Evolutionary conservation across 2,329 filamentous ascomycete species (phyloP).

Genomic region (Kalmusia sp.): DNA sequence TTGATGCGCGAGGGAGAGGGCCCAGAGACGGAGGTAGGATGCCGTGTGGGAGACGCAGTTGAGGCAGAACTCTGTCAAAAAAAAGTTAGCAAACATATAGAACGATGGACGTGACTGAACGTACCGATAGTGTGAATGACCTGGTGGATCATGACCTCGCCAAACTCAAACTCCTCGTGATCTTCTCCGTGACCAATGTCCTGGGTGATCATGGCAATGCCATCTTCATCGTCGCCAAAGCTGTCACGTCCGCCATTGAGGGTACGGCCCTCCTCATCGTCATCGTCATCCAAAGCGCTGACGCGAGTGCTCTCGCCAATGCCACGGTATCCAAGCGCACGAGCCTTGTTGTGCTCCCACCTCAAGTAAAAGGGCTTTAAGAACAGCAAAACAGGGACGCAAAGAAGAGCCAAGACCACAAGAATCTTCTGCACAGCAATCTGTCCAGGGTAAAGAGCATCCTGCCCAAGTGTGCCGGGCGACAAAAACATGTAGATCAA

Average conservation of each 20-base stretch:
- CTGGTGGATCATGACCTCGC: constrained; percentile 98
- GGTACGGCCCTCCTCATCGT: constrained; percentile 67
- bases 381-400: constrained; percentile 91
- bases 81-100: constrained; percentile 35
- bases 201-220: constrained; percentile 86
- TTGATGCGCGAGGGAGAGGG: constrained; percentile 94
- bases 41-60: constrained; percentile 99
- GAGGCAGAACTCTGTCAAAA: constrained; percentile 84
- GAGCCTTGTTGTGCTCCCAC: constrained; percentile 89
- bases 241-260: constrained; percentile 69
- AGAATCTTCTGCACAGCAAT: constrained; percentile 76
- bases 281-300: constrained; percentile 88
- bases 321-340: constrained; percentile 87
- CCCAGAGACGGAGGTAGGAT: constrained; percentile 98
- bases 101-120: constrained; percentile 41
- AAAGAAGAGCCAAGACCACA: constrained; percentile 79
- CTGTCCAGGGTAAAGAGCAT: constrained; percentile 79
- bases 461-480: constrained; percentile 76
- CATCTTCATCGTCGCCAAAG: constrained; percentile 78
- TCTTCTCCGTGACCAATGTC: constrained; percentile 76
- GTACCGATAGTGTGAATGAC: constrained; percentile 97
- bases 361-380: constrained; percentile 95
- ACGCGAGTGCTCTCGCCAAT: constrained; percentile 89
- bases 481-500: constrained; percentile 99
- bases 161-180: constrained; percentile 96